These are phyloP conservation scores for Eimeria falciformis DNA, from an alignment of 169 alveolate species.

Conservation along the genomic window DNA sequence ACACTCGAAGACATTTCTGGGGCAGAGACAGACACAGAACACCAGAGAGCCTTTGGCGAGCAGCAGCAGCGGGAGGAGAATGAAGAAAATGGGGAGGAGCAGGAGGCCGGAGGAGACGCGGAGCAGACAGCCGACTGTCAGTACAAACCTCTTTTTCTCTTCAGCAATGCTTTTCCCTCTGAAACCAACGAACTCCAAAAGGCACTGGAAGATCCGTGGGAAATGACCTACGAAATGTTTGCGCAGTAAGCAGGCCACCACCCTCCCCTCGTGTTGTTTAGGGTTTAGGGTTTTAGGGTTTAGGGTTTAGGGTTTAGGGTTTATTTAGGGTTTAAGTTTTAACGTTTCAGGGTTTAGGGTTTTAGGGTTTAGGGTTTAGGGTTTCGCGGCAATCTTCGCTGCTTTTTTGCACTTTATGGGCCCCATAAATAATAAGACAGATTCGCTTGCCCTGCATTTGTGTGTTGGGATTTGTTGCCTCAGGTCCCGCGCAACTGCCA, in stretches of 20 bases:
- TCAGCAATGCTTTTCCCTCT: neutral
- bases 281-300: neutral
- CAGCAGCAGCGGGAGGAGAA: neutral
- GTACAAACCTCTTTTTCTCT: neutral
- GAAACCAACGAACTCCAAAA: conserved; percentile 7
- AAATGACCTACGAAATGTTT: conserved; percentile 2
- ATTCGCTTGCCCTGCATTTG: no score
- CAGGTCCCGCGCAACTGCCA: no score
- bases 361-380: neutral
- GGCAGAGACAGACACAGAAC: neutral
- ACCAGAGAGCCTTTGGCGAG: neutral
- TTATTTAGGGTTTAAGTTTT: neutral
- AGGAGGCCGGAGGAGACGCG: neutral
- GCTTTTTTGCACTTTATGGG: neutral
- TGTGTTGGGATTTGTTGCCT: no score
- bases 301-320: conserved; percentile 22
- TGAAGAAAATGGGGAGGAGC: neutral
- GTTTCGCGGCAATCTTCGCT: neutral
- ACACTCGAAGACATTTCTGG: neutral
- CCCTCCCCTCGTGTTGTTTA: neutral
- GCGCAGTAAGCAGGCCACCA: neutral
- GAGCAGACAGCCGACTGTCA: neutral
- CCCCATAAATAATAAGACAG: neutral
- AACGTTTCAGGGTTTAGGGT: neutral
- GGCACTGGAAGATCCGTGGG: conserved; percentile 6